Evolutionary conservation across 2,329 filamentous ascomycete genomes (phyloP).

Genomic region (Trichoderma endophyticum): DNA sequence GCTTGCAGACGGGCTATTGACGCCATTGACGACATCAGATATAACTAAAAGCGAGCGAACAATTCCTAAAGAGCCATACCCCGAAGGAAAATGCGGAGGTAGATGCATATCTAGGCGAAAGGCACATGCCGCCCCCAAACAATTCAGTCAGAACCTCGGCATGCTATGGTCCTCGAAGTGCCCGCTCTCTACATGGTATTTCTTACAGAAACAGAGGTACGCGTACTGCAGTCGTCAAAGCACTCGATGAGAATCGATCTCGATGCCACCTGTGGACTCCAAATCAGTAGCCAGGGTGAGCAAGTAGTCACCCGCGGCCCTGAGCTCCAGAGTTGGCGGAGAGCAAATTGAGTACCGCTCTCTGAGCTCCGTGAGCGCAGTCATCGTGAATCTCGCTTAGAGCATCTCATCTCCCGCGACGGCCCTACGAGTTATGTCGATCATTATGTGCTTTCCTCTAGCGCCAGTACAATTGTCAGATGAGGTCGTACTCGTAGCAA

Average conservation of each 20-base stretch:
- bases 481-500: neutral
- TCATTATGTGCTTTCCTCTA: neutral
- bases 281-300: neutral
- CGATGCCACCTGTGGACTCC: neutral
- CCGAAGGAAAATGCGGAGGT: neutral
- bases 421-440: neutral
- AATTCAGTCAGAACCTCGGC: neutral
- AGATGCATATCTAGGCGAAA: neutral
- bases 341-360: neutral
- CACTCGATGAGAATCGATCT: neutral
- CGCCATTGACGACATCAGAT: constrained; percentile 7
- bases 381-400: neutral
- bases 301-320: neutral
- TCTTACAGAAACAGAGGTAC: neutral
- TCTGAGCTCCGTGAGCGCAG: neutral
- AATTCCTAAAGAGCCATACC: neutral
- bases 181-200: neutral
- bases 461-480: neutral
- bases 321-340: neutral
- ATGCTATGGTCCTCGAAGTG: neutral
- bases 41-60: neutral
- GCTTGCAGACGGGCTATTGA: neutral
- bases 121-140: constrained; percentile 1
- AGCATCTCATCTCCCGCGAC: neutral
- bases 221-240: neutral